A percentile compares a stretch with the other conserved stretches of the same genome.
Conservation (phyloP, 2,329 filamentous ascomycete genomes). For the Neofusicoccum sp. region DNA sequence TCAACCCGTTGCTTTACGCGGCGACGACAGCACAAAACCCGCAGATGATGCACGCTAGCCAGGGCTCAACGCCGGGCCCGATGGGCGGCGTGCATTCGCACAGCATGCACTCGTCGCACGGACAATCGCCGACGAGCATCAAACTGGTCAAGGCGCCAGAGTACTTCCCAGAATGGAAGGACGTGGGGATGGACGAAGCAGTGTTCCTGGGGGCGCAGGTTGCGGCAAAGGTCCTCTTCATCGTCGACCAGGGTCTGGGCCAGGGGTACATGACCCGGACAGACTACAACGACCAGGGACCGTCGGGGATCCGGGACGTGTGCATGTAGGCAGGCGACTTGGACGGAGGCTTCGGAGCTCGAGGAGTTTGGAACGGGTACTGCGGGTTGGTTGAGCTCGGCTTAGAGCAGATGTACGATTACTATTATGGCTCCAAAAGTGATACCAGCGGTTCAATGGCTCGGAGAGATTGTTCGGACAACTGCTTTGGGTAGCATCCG, state of each 20-base stretch:
- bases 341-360: background rate
- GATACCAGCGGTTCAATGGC: background rate
- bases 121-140: slow-evolving; percentile 79
- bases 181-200: slow-evolving; percentile 70
- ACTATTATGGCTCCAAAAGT: slow-evolving; percentile 2
- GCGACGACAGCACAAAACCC: slow-evolving; percentile 72
- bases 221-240: slow-evolving; percentile 72
- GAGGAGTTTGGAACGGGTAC: slow-evolving; percentile 12
- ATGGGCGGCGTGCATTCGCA: slow-evolving; percentile 38
- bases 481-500: background rate
- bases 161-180: slow-evolving; percentile 90
- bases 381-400: background rate
- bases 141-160: slow-evolving; percentile 74
- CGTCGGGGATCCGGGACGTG: slow-evolving; percentile 60
- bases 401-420: slow-evolving; percentile 13
- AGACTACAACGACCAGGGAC: slow-evolving; percentile 67
- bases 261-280: slow-evolving; percentile 69
- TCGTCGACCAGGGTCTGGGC: slow-evolving; percentile 62
- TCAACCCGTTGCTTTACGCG: slow-evolving; percentile 88
- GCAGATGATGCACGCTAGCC: slow-evolving; percentile 41
- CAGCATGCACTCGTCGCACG: slow-evolving; percentile 60
- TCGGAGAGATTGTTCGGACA: background rate
- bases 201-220: slow-evolving; percentile 86
- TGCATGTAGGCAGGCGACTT: slow-evolving; percentile 12
- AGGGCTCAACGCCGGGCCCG: slow-evolving; percentile 21